Evolutionary conservation across 2,329 filamentous ascomycete genomes (phyloP).

Genomic region (Colletotrichum tabaci): DNA sequence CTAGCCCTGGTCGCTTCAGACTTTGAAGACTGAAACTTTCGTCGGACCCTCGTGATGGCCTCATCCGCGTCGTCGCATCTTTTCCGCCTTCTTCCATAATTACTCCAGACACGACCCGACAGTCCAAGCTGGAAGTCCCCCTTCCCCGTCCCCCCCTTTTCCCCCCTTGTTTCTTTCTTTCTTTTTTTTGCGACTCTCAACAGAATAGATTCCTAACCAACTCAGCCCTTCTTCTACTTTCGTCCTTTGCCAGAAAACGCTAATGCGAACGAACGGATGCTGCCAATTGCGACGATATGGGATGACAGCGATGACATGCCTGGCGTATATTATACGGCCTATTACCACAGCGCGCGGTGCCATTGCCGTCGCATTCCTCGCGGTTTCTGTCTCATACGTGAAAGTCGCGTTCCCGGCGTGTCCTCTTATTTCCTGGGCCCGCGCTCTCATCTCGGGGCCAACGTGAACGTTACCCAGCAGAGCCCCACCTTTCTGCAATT

Average conservation of each 20-base stretch:
- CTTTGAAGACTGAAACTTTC: conserved; percentile 39
- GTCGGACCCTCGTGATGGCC: conserved; percentile 37
- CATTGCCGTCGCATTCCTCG: conserved; percentile 35
- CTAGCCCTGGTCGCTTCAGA: conserved; percentile 38
- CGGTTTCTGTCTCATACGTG: conserved; percentile 25
- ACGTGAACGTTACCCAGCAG: conserved; percentile 30
- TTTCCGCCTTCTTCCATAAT: conserved; percentile 19
- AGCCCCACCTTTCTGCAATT: conserved; percentile 28
- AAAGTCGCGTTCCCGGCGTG: background rate
- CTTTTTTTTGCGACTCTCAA: background rate
- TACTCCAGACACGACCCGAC: conserved; percentile 11
- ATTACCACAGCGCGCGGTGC: conserved; percentile 26
- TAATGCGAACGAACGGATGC: background rate
- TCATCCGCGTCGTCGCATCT: conserved; percentile 38
- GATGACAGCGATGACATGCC: background rate
- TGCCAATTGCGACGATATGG: conserved; percentile 10
- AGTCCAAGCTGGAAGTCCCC: conserved; percentile 5
- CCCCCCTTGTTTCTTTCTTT: background rate
- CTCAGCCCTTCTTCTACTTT: background rate
- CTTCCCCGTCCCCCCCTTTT: background rate
- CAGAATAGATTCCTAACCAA: too few relatives aligned
- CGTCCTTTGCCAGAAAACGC: background rate
- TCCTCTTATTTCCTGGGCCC: conserved; percentile 7
- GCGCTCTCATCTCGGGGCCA: conserved; percentile 27
- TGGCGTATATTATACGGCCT: conserved; percentile 6